A percentile compares a stretch with the other conserved stretches of the same genome.
Evolutionary conservation across 192 early-diverging fungal species (phyloP).

Genomic region (Paraglomus brasilianum): DNA sequence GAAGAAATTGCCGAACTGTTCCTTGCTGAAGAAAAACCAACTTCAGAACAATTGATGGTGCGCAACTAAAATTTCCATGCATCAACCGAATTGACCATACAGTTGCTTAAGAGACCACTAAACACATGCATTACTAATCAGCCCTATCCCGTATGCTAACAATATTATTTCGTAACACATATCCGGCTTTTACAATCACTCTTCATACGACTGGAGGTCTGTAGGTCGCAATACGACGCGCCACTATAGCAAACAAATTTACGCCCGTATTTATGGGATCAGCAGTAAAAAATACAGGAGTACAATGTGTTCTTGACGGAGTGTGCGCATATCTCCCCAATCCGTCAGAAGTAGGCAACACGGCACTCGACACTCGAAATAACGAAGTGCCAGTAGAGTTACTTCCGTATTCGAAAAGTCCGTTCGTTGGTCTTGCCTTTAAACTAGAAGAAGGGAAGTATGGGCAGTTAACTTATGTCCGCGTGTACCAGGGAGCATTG

Average conservation of each 20-base stretch:
- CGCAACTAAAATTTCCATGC: neutral
- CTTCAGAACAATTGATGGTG: conserved; percentile 62
- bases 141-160: neutral
- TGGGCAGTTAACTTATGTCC: conserved; percentile 95
- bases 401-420: conserved; percentile 62
- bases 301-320: conserved; percentile 74
- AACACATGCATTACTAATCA: neutral
- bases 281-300: conserved; percentile 82
- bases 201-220: neutral
- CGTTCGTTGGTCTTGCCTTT: conserved; percentile 84
- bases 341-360: conserved; percentile 70
- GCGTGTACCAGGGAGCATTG: conserved; percentile 93
- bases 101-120: no score
- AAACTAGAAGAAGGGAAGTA: conserved; percentile 93
- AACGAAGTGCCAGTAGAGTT: conserved; percentile 62
- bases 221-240: conserved; percentile 69
- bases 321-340: conserved; percentile 70
- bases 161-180: neutral
- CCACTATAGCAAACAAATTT: conserved; percentile 76
- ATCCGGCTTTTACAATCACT: neutral
- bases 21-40: conserved; percentile 72
- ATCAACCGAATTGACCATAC: neutral
- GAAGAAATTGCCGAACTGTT: conserved; percentile 82
- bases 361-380: conserved; percentile 68
- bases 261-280: conserved; percentile 85